Conservation (phyloP, 441 rosid species). For the Euphorbia schlechtendalii region DNA sequence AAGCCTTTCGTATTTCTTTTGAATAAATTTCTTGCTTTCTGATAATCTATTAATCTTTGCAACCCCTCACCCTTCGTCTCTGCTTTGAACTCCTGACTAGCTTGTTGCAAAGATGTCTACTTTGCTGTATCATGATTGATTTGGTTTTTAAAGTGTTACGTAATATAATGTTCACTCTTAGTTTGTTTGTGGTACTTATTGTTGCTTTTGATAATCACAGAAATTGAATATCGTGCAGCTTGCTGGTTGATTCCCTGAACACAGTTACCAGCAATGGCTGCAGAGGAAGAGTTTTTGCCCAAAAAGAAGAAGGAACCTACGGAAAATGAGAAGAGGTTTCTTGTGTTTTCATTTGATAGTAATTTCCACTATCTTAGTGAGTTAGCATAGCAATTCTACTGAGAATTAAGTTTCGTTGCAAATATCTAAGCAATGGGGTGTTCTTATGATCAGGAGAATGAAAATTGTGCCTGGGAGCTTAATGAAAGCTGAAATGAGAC, state of each 20-base stretch:
- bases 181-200: not conserved
- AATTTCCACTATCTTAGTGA: not conserved
- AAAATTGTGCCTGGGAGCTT: conserved; percentile 84
- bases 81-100: not conserved
- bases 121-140: not conserved
- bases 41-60: not conserved
- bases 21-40: not conserved
- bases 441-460: conserved; percentile 52
- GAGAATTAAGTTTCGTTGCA: conserved; percentile 2
- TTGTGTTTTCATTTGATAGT: not conserved
- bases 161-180: not conserved
- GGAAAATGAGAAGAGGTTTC: conserved; percentile 57
- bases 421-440: not conserved
- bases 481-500: conserved; percentile 86
- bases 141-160: not conserved
- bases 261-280: conserved; percentile 32
- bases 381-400: not conserved
- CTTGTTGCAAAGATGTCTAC: not conserved
- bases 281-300: conserved; percentile 29
- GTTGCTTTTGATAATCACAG: not conserved
- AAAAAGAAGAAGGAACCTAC: conserved; percentile 60
- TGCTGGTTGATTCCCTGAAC: not conserved
- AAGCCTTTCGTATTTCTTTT: not conserved
- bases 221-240: not conserved
- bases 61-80: not conserved